phyloP scores from a whole-genome alignment of 345 rosid species.

The Erucastrum elatum region DNA sequence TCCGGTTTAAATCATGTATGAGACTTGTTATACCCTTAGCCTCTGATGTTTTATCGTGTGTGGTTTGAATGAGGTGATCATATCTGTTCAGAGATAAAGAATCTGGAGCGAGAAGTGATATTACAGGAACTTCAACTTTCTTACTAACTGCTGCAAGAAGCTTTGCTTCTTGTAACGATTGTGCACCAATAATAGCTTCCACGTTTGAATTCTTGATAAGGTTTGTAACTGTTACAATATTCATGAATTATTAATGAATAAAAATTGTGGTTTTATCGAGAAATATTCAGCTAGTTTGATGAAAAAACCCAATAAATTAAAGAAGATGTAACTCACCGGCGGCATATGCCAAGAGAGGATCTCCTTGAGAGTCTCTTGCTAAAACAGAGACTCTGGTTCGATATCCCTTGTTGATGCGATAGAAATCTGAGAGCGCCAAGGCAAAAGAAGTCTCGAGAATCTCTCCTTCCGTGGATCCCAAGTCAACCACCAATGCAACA shows the following conservation, averaged over 20 bases:
- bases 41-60: background rate
- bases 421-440: background rate
- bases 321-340: background rate
- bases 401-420: background rate
- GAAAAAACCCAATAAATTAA: background rate
- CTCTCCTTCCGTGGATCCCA: background rate
- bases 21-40: background rate
- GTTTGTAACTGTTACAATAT: background rate
- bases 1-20: background rate
- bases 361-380: background rate
- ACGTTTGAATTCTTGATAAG: background rate
- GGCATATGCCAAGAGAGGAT: background rate
- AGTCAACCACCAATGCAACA: background rate
- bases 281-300: background rate
- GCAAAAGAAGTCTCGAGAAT: background rate
- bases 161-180: background rate
- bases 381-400: background rate
- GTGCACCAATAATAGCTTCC: background rate
- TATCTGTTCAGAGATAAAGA: background rate
- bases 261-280: no score
- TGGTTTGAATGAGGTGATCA: background rate
- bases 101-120: background rate
- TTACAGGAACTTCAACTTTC: background rate
- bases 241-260: background rate
- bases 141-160: background rate